Evolutionary conservation across 2,329 filamentous ascomycete species (phyloP).

Genomic region (Leptographium galeiforme): DNA sequence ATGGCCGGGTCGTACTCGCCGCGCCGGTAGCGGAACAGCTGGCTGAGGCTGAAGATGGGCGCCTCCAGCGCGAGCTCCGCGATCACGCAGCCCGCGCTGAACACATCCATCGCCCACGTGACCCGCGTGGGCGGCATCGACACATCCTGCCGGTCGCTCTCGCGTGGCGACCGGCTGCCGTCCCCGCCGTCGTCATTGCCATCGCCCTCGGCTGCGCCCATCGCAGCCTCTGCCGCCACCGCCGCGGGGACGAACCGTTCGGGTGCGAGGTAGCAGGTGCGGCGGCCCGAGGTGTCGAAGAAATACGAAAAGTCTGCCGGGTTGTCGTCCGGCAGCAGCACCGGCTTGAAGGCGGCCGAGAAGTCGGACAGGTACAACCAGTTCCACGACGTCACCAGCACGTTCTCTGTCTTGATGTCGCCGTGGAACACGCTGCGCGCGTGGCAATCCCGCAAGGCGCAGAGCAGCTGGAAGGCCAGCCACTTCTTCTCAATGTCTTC

Average conservation of each 20-base stretch:
- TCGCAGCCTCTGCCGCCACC: constrained; percentile 27
- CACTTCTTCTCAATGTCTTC: constrained; percentile 99
- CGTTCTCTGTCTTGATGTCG: constrained; percentile 97
- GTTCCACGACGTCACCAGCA: constrained; percentile 96
- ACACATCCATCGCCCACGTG: constrained; percentile 96
- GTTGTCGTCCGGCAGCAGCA: constrained; percentile 88
- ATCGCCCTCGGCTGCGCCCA: constrained; percentile 15
- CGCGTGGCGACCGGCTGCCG: neutral
- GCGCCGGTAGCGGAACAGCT: constrained; percentile 86
- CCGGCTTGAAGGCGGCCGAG: constrained; percentile 88
- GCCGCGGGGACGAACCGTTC: constrained; percentile 73
- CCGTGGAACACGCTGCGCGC: constrained; percentile 82
- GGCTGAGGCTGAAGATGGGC: constrained; percentile 93
- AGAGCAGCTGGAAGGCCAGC: constrained; percentile 91
- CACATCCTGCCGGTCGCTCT: neutral
- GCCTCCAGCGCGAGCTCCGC: constrained; percentile 91
- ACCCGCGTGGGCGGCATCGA: constrained; percentile 17
- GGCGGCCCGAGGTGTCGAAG: constrained; percentile 81
- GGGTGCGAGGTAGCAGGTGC: constrained; percentile 90
- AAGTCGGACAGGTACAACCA: constrained; percentile 99
- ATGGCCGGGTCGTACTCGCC: constrained; percentile 84
- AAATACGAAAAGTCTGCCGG: constrained; percentile 96
- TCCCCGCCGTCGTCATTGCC: constrained; percentile 34
- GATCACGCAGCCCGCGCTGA: constrained; percentile 92
- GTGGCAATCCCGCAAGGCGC: constrained; percentile 84